Evolutionary conservation across 139 green algal species (phyloP).

Genomic region (Pseudopediastrum boryanum): DNA sequence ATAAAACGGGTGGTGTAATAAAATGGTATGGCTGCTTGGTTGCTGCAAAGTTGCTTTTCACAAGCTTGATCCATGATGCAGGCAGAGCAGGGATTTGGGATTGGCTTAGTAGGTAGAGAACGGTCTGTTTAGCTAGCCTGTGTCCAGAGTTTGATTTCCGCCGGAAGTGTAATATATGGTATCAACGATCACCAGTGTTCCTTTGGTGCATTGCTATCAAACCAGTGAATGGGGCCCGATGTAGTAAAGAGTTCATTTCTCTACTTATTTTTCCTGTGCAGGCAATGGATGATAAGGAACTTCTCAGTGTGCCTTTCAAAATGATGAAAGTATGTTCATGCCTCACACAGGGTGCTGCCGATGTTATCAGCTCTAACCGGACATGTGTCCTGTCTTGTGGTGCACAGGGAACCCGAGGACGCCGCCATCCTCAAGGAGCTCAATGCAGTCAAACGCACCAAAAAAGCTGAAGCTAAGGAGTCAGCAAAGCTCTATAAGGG

Average conservation of each 20-base stretch:
- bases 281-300: background rate
- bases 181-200: too few species aligned
- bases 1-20: too few species aligned
- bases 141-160: too few species aligned
- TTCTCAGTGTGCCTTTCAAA: background rate
- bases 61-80: too few species aligned
- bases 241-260: background rate
- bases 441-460: conserved; percentile 2
- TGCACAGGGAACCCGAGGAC: conserved; percentile 42
- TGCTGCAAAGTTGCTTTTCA: too few species aligned
- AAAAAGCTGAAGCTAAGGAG: conserved; percentile 43
- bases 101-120: too few species aligned
- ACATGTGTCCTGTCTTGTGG: background rate
- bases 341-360: background rate
- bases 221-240: background rate
- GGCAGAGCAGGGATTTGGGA: too few species aligned
- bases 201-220: too few species aligned
- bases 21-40: too few species aligned
- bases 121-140: too few species aligned
- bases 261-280: background rate
- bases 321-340: background rate
- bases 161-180: too few species aligned
- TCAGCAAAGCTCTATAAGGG: conserved; percentile 47
- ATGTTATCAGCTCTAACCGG: background rate
- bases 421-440: conserved; percentile 41